Conservation (phyloP, 139 green algal species). For the Edaphochlamys debaryana region DNA sequence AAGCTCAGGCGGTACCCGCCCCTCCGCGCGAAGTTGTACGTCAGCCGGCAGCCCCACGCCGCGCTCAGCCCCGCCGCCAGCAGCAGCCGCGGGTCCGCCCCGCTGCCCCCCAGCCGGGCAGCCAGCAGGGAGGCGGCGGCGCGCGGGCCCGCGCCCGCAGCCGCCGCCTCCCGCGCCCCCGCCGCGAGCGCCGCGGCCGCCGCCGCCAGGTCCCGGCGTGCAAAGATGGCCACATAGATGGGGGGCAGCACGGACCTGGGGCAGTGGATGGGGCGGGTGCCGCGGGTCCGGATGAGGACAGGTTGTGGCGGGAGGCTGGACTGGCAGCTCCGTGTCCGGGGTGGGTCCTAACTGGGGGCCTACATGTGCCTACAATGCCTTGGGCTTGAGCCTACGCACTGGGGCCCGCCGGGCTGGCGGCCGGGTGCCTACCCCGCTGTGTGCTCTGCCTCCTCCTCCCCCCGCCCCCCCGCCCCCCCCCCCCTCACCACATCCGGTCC, state of each 20-base stretch:
- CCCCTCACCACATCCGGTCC: slow-evolving; percentile 20
- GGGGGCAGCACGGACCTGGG: slow-evolving; percentile 31
- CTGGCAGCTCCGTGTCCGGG: no score
- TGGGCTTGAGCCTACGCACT: no score
- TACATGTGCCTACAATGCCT: no score
- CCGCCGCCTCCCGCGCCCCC: background rate
- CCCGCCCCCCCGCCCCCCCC: no score
- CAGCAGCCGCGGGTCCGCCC: slow-evolving; percentile 31
- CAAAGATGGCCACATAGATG: slow-evolving; percentile 29
- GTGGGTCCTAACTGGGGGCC: no score
- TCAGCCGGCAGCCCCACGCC: slow-evolving; percentile 57
- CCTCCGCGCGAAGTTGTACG: slow-evolving; percentile 64
- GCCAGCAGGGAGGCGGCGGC: background rate
- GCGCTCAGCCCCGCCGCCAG: slow-evolving; percentile 15
- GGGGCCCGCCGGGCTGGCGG: no score
- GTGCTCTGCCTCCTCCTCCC: no score
- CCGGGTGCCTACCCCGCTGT: no score
- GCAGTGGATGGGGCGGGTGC: no score
- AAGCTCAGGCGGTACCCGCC: slow-evolving; percentile 21
- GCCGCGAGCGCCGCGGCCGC: background rate
- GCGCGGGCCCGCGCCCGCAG: background rate
- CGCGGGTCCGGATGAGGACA: no score
- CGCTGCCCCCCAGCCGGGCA: background rate
- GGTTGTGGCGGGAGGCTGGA: no score
- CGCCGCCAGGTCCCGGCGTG: background rate